phyloP scores from a whole-genome alignment of 768 basidiomycete species.

The Serpula lacrymans region DNA sequence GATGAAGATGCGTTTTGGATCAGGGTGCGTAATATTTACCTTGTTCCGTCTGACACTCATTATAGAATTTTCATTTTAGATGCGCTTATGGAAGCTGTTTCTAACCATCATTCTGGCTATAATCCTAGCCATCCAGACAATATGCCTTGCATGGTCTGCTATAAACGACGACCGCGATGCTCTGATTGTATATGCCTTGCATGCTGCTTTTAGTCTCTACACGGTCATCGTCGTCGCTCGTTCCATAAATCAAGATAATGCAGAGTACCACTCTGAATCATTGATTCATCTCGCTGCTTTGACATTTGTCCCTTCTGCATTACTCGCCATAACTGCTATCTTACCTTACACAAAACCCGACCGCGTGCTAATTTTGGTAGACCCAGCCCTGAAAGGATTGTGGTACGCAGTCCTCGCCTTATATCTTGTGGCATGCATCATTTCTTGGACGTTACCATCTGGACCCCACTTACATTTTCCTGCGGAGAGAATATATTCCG shows the following conservation, averaged over 20 bases:
- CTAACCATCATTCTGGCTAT: slow-evolving; percentile 43
- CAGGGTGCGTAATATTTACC: slow-evolving; percentile 34
- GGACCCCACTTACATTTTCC: slow-evolving; percentile 79
- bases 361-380: slow-evolving; percentile 21
- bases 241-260: slow-evolving; percentile 46
- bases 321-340: slow-evolving; percentile 49
- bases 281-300: slow-evolving; percentile 62
- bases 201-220: slow-evolving; percentile 58
- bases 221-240: slow-evolving; percentile 46
- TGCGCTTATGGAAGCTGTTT: slow-evolving; percentile 55
- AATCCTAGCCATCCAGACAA: slow-evolving; percentile 48
- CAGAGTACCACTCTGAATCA: slow-evolving; percentile 39
- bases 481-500: slow-evolving; percentile 68
- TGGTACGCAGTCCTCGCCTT: slow-evolving; percentile 54
- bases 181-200: slow-evolving; percentile 40
- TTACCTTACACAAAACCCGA: slow-evolving; percentile 47
- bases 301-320: slow-evolving; percentile 42
- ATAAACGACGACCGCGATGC: slow-evolving; percentile 26
- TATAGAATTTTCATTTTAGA: slow-evolving; percentile 33
- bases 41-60: not conserved
- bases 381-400: slow-evolving; percentile 27
- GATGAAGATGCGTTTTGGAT: slow-evolving; percentile 59
- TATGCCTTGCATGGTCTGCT: slow-evolving; percentile 54
- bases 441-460: slow-evolving; percentile 53
- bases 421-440: slow-evolving; percentile 41